Base-by-base conservation (phyloP, 495 filamentous ascomycete genomes). In the Elaphomyces granulatus region DNA sequence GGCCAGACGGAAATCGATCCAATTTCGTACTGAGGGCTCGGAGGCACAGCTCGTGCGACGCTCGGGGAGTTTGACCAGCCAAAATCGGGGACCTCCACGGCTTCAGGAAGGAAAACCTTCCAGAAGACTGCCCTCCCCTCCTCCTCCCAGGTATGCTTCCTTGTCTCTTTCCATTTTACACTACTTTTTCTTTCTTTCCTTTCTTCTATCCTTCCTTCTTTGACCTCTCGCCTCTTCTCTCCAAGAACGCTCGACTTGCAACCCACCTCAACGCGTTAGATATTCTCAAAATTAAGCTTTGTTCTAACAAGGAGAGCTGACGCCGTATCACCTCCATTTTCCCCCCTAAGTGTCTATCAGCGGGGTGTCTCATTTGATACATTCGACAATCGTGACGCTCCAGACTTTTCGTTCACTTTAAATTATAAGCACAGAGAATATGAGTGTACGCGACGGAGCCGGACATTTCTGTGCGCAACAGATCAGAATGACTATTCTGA, bases 401-500 rank as follows among this genome's bases (percentile, higher is more conserved):
- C 70, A 8, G 75, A 83, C 42, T 78, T 85, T 49, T 83, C 84
- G 15, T 76, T 94, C 41, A 92, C 85, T 2, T 66, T 95, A 23
- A 86, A 87, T 50, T 77, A 78, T 41, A 84, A 87, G 54, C 90
- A 96, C 59, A 81, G 80, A 42, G 83, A 88, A 42, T 94, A 95
- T 57, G 79, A 83, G 46, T 81, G 77, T 45, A 81, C 78, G 38
- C 75, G 83, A 32, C 73, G 85, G 26, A 92, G 86, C 8, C 75
- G 88, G 31, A 95, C 87, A 2, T 95, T 95, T 54, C 74, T 96
- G 49, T 88, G 87, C 38, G 90, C 90, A 1, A 85, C 86, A 20
- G 90, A 98, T 57, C 81, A 92, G 53, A 90, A 96, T 49, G 77
- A 84, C 41, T 96, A 96, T 60, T 94, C 88, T 15, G 87, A 95